phyloP scores from a whole-genome alignment of 1,284 basidiomycete species.

The Boletus smithii region DNA sequence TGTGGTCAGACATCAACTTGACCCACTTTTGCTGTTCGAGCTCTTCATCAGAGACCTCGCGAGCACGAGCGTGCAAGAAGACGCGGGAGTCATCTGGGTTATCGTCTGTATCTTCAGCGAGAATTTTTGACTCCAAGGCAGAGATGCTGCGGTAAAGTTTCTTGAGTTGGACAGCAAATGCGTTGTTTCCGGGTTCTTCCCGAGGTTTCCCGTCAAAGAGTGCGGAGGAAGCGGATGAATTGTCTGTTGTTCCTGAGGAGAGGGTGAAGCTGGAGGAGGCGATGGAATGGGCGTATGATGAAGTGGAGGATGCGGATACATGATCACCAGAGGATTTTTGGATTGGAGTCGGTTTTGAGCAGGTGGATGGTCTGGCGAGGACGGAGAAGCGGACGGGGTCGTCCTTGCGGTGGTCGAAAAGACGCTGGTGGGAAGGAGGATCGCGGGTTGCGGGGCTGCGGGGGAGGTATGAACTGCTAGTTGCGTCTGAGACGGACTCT shows the following conservation, averaged over 20 bases:
- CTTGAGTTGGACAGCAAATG: constrained; percentile 75
- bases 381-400: constrained; percentile 79
- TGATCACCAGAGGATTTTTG: constrained; percentile 64
- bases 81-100: constrained; percentile 50
- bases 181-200: constrained; percentile 58
- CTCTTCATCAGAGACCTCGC: constrained; percentile 45
- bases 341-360: constrained; percentile 43
- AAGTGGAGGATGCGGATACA: constrained; percentile 71
- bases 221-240: constrained; percentile 65
- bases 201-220: constrained; percentile 54
- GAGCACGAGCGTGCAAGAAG: constrained; percentile 47
- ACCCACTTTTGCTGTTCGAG: constrained; percentile 65
- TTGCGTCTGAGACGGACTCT: constrained; percentile 55
- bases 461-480: constrained; percentile 50
- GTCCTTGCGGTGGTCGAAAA: constrained; percentile 83
- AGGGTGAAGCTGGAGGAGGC: constrained; percentile 73
- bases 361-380: constrained; percentile 48
- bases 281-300: constrained; percentile 71
- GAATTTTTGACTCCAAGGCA: constrained; percentile 67
- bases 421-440: constrained; percentile 46
- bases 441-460: constrained; percentile 38
- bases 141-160: constrained; percentile 75
- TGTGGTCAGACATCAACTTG: constrained; percentile 64
- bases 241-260: constrained; percentile 68
- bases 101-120: constrained; percentile 58